These are phyloP conservation scores for Pleurotus citrinopileatus DNA, from an alignment of 768 basidiomycete species.

Conservation along the genomic window DNA sequence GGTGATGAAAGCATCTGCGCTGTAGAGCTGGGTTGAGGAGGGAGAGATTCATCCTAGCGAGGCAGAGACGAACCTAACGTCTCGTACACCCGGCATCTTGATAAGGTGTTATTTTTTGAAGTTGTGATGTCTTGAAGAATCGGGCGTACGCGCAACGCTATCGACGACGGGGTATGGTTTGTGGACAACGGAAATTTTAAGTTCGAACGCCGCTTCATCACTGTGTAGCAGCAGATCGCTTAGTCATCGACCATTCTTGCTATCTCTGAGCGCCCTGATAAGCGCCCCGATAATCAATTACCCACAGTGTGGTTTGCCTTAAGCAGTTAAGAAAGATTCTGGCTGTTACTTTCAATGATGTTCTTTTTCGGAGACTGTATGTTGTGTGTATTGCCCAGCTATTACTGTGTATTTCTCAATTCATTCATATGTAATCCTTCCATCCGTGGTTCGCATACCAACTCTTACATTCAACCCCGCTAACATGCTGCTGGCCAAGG, in stretches of 20 bases:
- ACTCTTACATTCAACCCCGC: constrained; percentile 6
- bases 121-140: constrained; percentile 40
- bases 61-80: constrained; percentile 57
- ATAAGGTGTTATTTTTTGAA: constrained; percentile 14
- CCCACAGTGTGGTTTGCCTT: no score
- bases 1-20: constrained; percentile 90
- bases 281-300: no score
- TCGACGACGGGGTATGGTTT: constrained; percentile 13
- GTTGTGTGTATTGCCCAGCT: neutral
- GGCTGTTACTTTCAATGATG: neutral
- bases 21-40: constrained; percentile 30
- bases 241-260: constrained; percentile 21
- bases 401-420: neutral
- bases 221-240: constrained; percentile 10
- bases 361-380: neutral
- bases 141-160: constrained; percentile 30
- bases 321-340: neutral
- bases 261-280: no score
- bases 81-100: constrained; percentile 82
- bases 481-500: neutral
- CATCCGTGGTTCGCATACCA: neutral
- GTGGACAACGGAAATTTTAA: constrained; percentile 9
- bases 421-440: neutral
- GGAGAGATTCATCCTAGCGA: constrained; percentile 12
- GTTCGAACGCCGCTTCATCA: constrained; percentile 13